Base-by-base conservation (phyloP, 768 basidiomycete genomes). In the Boletus coccyginus region DNA sequence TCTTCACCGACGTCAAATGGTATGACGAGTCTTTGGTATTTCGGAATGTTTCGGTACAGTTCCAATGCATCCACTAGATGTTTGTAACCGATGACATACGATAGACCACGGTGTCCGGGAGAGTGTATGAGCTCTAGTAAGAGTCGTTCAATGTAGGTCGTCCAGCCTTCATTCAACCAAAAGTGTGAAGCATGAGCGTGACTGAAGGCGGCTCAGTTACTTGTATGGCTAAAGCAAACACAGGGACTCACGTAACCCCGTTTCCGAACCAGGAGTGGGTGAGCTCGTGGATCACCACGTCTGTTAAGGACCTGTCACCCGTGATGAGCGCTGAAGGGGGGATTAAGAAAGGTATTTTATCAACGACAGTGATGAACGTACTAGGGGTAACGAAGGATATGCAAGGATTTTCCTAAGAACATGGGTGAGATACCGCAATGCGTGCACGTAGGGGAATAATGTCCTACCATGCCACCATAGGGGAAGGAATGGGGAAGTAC, bases 111-210 rank as follows among this genome's bases (percentile, higher is more conserved):
- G 48, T 87, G 83, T 3, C 85, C 85, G 12, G 88, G 81, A 1
- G 87, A 82, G 67, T 92, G 84, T 11, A 94, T 75, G 44, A 78
- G 73, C 59, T 86, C 79, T 46, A 84, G 84, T 44, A 96, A 75
- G 9, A 96, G 75, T 21, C 94, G 85, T 69, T 98, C 96, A 32
- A 92, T 86, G 66, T 95, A 98, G 0, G 90, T 93, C 38, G 96
- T 98, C 89, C 91, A 96, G 29, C 94, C 90, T 75, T 95, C 90
- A 66, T 94, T 94, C 43, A 94, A 81, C 90, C 91, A 93, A 72
- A 92, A 93, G 71, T 92, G 88, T 1, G 83, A 81, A 0, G 89
- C 84, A 59, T 91, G 73, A 0, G 87, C 86, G 53, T 89, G 86
- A 0, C 86, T 82, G 56, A 9, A 33, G 5, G 33, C 5, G 3